Evolutionary conservation across 257 asterid species (phyloP).

Genomic region (Solanum ossicruentum): DNA sequence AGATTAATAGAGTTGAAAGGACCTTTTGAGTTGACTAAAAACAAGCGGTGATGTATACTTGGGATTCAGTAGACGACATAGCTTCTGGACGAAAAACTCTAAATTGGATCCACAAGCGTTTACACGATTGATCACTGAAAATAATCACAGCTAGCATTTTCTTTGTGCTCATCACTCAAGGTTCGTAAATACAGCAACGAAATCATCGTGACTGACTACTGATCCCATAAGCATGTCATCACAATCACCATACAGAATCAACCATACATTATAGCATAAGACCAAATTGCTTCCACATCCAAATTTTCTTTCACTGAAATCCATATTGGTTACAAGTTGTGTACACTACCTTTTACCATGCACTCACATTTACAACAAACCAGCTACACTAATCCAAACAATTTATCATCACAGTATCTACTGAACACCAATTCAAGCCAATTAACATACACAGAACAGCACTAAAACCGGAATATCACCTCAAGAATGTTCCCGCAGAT

Average conservation of each 20-base stretch:
- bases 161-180: neutral
- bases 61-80: neutral
- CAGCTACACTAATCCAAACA: neutral
- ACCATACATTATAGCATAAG: neutral
- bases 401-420: neutral
- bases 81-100: neutral
- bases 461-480: slow-evolving; percentile 48
- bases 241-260: neutral
- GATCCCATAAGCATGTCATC: neutral
- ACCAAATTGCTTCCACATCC: neutral
- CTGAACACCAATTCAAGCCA: neutral
- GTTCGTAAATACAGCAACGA: neutral
- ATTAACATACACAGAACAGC: neutral
- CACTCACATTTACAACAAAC: neutral
- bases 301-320: neutral
- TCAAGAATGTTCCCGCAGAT: slow-evolving; percentile 68
- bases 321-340: neutral
- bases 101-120: neutral
- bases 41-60: neutral
- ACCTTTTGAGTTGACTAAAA: neutral
- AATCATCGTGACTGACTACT: neutral
- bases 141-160: neutral
- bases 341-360: neutral
- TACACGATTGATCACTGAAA: neutral
- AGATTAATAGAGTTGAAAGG: neutral